Conservation (phyloP, 2,329 filamentous ascomycete genomes). For the Exophiala sideris region DNA sequence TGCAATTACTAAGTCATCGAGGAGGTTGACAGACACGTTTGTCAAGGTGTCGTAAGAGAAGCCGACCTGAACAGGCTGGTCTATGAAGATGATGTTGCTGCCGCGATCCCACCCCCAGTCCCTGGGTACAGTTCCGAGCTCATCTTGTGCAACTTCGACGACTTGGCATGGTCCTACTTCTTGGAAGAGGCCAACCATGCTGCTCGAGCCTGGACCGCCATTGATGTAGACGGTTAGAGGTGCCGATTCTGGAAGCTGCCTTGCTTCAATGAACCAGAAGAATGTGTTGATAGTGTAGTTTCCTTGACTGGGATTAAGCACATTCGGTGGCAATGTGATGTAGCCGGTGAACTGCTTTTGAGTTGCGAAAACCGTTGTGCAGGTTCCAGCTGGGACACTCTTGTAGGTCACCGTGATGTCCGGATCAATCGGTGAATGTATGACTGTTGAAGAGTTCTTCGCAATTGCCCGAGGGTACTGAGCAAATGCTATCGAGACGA, state of each 20-base stretch:
- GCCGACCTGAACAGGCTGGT: slow-evolving; percentile 50
- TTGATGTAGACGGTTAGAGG: slow-evolving; percentile 53
- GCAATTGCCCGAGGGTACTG: slow-evolving; percentile 23
- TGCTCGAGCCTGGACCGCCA: slow-evolving; percentile 52
- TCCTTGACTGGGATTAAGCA: slow-evolving; percentile 31
- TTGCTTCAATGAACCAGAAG: slow-evolving; percentile 43
- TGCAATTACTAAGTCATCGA: slow-evolving; percentile 31
- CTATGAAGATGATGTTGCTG: slow-evolving; percentile 40
- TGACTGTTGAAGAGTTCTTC: slow-evolving; percentile 45
- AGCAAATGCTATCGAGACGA: neutral
- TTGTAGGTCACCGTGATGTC: slow-evolving; percentile 68
- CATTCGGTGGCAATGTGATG: slow-evolving; percentile 55
- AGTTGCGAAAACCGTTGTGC: slow-evolving; percentile 60
- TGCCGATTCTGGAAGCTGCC: slow-evolving; percentile 43
- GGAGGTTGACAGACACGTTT: slow-evolving; percentile 42
- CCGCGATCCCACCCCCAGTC: slow-evolving; percentile 51
- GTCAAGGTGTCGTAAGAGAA: slow-evolving; percentile 48
- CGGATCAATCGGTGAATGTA: slow-evolving; percentile 58
- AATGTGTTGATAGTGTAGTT: slow-evolving; percentile 37
- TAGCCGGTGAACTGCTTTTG: slow-evolving; percentile 71
- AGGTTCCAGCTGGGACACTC: slow-evolving; percentile 57
- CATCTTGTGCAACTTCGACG: slow-evolving; percentile 40
- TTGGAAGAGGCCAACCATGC: slow-evolving; percentile 52
- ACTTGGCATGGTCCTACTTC: slow-evolving; percentile 46
- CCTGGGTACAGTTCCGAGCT: slow-evolving; percentile 43